Base-by-base conservation (phyloP, 108 stramenopile species). In the Seminavis robusta region DNA sequence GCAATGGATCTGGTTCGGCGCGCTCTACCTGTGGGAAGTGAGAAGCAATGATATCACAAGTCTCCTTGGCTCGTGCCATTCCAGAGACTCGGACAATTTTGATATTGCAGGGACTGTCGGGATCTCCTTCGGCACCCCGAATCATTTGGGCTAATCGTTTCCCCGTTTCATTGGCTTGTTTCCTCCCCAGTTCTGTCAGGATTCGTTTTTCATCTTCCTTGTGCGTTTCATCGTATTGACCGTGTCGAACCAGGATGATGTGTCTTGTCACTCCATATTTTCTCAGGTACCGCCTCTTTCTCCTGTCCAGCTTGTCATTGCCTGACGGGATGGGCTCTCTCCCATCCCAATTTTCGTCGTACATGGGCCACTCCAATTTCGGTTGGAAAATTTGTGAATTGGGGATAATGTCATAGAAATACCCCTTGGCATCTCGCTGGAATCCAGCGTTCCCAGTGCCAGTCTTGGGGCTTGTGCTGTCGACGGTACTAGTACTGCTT, bases 11-110 rank as follows among this genome's bases (percentile, higher is more conserved):
- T 0, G 90, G 88, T 46, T 79, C 79, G 1, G 77, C 60, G 36
- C 43, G 50, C 20, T 61, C 67, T 7, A 90, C 67, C 9, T 47
- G 65, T 15, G 68, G 83, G 36, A 90, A 42, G 23, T 83, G 71
- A 27, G 69, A 65, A 31, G 73, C 78, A 56, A 94, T 94, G 47
- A 94, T 79, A 36, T 83, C 86, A 0, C 86, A 86, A 13, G 81
- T 94, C 69, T 94, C 94, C 37, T 83, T 89, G 27, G 94, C 94
- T 0, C 94, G 66, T 6, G 87, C 73, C 80, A 94, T 72, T 55
- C 85, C 71, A 52, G 87, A 89, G 7, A 84, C 86, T 34, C 87
- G 77, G 31, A 96, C 44, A n/a, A 81, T 73, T 49, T n/a, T n/a
- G n/a, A n/a, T n/a, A n/a, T n/a, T n/a, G n/a, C n/a, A n/a, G n/a